Base-by-base conservation (phyloP, 139 green algal species). In the Choricystis sp. region DNA sequence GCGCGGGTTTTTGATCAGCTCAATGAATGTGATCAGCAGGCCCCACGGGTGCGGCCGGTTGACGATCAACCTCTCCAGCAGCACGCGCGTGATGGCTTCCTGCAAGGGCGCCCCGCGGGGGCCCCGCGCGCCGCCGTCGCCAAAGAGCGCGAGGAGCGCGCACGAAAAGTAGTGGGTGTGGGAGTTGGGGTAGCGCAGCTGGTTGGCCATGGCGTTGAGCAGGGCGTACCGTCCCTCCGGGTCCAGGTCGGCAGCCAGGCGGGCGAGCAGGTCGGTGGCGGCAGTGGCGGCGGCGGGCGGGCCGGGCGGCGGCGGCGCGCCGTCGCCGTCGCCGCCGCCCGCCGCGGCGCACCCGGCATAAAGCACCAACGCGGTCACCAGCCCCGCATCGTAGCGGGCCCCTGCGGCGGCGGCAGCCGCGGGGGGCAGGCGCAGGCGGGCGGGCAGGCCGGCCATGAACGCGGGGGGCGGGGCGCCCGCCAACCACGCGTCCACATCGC, bases 81-180 rank as follows among this genome's bases (percentile, higher is more conserved):
- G 75, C 61, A 97, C 91, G 5, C 94, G 86, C n/a, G 94, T 99
- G 72, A 98, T 90, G 74, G 97, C 85, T 73, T 94, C 90, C 66
- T 85, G 81, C 23, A 95, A 57, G 29, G 82, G 76, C 64, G 92
- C 83, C 49, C 9, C 40, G 40, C 9, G 40, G 9, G 40, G 9
- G 40, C 40, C 40, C 9, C 40, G 9, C 40, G 40, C 40, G 40
- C 40, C 40, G 40, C 40, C 40, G 40, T 86, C 76, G 19, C 59
- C 65, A 66, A 99, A 99, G 16, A 98, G 80, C 57, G 71, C 83
- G 25, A 99, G 86, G 63, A 98, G 73, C 62, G 93, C 78, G 76
- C 85, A 95, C 30, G 78, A 92, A 80, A 97, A 99, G 81, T 94
- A 97, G 79, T 97, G 86, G n/a, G 94, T 98, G 86, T 99, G 92